Percentiles rank a stretch among this genome's conserved stretches.
Evolutionary conservation across 768 basidiomycete species (phyloP).

Genomic region (Cystobasidium onofrii): DNA sequence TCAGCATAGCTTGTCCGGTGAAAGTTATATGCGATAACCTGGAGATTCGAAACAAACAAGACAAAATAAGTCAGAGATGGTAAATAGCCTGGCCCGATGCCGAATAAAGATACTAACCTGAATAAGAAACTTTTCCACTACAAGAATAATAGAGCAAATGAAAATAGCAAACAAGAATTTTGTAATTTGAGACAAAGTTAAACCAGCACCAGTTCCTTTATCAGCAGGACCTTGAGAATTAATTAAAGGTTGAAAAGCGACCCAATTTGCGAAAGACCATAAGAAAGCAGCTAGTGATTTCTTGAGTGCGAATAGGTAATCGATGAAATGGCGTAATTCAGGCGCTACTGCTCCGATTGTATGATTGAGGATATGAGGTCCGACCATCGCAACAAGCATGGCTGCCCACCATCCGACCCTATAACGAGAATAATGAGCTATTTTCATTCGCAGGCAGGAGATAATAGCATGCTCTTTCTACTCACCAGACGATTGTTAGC

Average conservation of each 20-base stretch:
- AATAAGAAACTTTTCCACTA: conserved; percentile 75
- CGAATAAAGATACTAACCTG: conserved; percentile 55
- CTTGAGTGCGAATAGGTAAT: conserved; percentile 63
- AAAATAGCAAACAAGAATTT: conserved; percentile 67
- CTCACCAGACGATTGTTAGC: conserved; percentile 64
- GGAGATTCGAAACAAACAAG: not conserved
- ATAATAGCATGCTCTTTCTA: conserved; percentile 58
- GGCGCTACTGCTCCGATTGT: conserved; percentile 70
- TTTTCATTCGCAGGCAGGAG: conserved; percentile 63
- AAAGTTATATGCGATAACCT: conserved; percentile 45
- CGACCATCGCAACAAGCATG: conserved; percentile 53
- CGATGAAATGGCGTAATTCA: conserved; percentile 64
- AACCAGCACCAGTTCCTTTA: conserved; percentile 34
- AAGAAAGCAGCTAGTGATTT: conserved; percentile 57
- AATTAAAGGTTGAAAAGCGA: conserved; percentile 51
- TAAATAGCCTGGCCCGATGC: too few species aligned
- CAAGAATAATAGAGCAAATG: conserved; percentile 60
- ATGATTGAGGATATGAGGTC: conserved; percentile 44
- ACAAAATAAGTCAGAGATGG: not conserved
- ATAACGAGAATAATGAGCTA: not conserved
- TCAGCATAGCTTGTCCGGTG: conserved; percentile 53
- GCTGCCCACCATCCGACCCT: conserved; percentile 65
- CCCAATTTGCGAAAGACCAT: conserved; percentile 59
- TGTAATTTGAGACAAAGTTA: conserved; percentile 54
- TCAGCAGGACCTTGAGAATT: conserved; percentile 23